These are phyloP conservation scores for Epichloe sp. DNA, from an alignment of 2,329 filamentous ascomycete species.

Conservation along the genomic window DNA sequence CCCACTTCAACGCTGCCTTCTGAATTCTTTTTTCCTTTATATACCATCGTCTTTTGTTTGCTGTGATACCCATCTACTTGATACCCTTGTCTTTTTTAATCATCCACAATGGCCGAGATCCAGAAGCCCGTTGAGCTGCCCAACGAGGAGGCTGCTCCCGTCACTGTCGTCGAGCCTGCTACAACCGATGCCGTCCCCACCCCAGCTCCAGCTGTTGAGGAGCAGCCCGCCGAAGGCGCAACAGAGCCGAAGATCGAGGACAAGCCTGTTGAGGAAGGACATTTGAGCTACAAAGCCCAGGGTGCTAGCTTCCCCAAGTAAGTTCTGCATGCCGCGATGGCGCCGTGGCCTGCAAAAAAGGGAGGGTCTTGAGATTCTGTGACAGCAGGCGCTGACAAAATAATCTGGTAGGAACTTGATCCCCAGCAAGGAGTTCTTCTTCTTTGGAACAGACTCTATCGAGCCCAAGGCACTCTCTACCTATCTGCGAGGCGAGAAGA, in stretches of 20 bases:
- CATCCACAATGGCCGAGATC: constrained; percentile 56
- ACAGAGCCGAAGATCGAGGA: constrained; percentile 28
- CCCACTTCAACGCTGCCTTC: constrained; percentile 18
- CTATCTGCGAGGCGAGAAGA: constrained; percentile 85
- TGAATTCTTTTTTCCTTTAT: constrained; percentile 24
- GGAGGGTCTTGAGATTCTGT: rapidly evolving
- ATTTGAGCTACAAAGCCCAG: constrained; percentile 79
- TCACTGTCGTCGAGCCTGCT: constrained; percentile 9
- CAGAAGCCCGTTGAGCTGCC: constrained; percentile 47
- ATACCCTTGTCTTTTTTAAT: constrained; percentile 23
- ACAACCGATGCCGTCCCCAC: constrained; percentile 23
- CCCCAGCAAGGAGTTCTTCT: constrained; percentile 89
- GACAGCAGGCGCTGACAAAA: constrained; percentile 8
- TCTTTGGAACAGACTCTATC: constrained; percentile 62
- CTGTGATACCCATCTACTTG: constrained; percentile 39
- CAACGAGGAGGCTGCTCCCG: constrained; percentile 38
- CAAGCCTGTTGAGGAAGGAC: constrained; percentile 64
- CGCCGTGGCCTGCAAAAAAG: not conserved
- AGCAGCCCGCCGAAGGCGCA: constrained; percentile 24
- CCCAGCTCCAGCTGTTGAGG: constrained; percentile 20
- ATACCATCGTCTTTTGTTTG: constrained; percentile 29
- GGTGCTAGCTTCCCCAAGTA: constrained; percentile 78
- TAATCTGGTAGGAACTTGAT: constrained; percentile 56
- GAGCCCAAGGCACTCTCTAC: constrained; percentile 58
- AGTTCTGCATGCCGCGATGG: constrained; percentile 22